Conservation (phyloP, 805 yeast genomes). For the Wickerhamomyces xylosicus region DNA sequence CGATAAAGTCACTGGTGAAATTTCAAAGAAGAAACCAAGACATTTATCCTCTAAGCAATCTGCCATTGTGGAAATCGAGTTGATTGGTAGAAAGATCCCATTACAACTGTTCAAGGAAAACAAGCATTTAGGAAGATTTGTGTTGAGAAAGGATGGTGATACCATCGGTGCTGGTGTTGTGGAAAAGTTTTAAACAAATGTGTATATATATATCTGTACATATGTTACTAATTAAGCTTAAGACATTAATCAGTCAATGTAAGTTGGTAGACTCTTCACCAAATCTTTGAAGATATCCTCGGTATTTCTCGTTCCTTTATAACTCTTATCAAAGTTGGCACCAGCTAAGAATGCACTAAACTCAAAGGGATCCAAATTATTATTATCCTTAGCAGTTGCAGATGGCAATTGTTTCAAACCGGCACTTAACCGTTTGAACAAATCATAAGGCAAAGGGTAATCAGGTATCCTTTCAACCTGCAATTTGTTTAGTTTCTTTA, state of each 20-base stretch:
- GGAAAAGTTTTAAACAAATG: constrained; percentile 38
- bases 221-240: too few relatives aligned
- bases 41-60: constrained; percentile 95
- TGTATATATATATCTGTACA: too few relatives aligned
- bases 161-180: constrained; percentile 99
- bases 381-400: not conserved
- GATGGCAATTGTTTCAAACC: not conserved
- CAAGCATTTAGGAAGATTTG: constrained; percentile 97
- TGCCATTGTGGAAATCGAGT: constrained; percentile 84
- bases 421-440: constrained; percentile 11
- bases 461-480: constrained; percentile 9
- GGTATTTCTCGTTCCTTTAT: constrained; percentile 10
- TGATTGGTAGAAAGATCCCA: constrained; percentile 79
- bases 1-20: constrained; percentile 91
- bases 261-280: constrained; percentile 1
- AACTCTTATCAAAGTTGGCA: constrained; percentile 6
- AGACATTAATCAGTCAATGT: too few relatives aligned
- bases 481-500: constrained; percentile 6
- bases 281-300: constrained; percentile 8
- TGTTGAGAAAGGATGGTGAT: constrained; percentile 98
- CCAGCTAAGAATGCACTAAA: constrained; percentile 13
- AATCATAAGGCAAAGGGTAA: constrained; percentile 19
- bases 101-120: constrained; percentile 90
- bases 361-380: not conserved
- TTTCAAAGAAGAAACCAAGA: constrained; percentile 81